Evolutionary conservation across 139 green algal genomes (phyloP).

Genomic region (Chlorella sp.): DNA sequence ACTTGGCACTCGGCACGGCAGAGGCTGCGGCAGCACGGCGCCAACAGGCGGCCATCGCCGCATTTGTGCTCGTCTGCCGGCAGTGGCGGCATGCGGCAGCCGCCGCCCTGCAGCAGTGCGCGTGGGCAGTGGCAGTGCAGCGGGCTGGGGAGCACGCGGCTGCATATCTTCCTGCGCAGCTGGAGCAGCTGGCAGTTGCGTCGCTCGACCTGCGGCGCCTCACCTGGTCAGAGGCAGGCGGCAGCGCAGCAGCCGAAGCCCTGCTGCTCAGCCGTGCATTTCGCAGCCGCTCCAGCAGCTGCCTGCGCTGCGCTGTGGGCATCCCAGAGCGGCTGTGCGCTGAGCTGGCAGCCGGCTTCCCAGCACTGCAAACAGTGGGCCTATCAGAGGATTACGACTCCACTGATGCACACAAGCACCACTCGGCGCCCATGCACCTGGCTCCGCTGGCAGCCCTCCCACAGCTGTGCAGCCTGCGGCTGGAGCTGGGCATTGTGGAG

Average conservation of each 20-base stretch:
- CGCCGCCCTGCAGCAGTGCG: not conserved
- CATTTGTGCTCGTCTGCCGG: not conserved
- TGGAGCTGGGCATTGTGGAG: conserved; percentile 5
- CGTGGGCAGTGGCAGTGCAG: not conserved
- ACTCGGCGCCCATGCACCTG: conserved; percentile 2
- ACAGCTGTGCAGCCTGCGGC: not conserved
- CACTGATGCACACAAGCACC: not conserved
- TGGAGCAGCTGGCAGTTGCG: not conserved
- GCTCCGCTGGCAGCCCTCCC: not conserved
- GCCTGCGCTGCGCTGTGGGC: not conserved
- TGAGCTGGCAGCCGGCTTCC: not conserved
- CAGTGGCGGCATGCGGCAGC: not conserved
- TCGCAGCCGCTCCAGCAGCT: not conserved
- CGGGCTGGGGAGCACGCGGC: not conserved
- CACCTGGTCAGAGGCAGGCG: not conserved
- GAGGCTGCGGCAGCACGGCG: not conserved
- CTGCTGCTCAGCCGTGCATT: not conserved
- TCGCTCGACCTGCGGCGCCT: not conserved
- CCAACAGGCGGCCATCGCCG: not conserved
- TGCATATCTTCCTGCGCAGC: not conserved
- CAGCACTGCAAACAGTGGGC: not conserved
- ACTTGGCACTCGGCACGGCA: not conserved
- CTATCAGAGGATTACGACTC: not conserved
- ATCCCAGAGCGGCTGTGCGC: conserved; percentile 1
- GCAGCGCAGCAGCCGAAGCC: not conserved